Conservation (phyloP, 2,329 filamentous ascomycete genomes). For the Alternaria viburni region DNA sequence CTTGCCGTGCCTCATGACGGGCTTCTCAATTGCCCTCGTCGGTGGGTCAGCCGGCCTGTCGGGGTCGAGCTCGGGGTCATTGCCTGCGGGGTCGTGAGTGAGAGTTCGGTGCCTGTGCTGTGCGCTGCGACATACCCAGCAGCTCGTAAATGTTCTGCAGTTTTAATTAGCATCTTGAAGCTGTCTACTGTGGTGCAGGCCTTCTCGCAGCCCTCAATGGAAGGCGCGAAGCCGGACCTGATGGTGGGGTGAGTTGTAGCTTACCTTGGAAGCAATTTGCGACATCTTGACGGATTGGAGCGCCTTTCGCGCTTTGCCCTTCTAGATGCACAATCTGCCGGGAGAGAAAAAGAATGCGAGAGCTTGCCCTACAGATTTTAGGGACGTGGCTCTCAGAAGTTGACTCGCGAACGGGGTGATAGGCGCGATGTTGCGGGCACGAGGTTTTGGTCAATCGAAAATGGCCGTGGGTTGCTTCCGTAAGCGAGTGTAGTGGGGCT, state of each 20-base stretch:
- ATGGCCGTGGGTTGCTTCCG: slow-evolving; percentile 20
- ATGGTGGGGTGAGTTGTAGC: slow-evolving; percentile 27
- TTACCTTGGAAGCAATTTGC: slow-evolving; percentile 54
- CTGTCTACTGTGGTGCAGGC: neutral
- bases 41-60: slow-evolving; percentile 79
- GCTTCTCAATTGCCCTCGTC: slow-evolving; percentile 89
- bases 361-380: slow-evolving; percentile 47
- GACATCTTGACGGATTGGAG: slow-evolving; percentile 50
- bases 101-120: slow-evolving; percentile 13
- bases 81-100: slow-evolving; percentile 58
- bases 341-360: slow-evolving; percentile 39
- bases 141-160: slow-evolving; percentile 93
- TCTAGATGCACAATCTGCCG: slow-evolving; percentile 52
- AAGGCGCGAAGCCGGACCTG: slow-evolving; percentile 12
- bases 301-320: slow-evolving; percentile 54
- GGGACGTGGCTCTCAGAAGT: slow-evolving; percentile 49
- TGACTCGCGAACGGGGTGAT: slow-evolving; percentile 35
- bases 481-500: slow-evolving; percentile 18
- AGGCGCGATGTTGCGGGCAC: slow-evolving; percentile 37
- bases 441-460: slow-evolving; percentile 29
- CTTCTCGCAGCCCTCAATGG: slow-evolving; percentile 11
- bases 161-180: slow-evolving; percentile 45
- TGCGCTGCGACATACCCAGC: slow-evolving; percentile 73
- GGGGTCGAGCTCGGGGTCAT: slow-evolving; percentile 72
- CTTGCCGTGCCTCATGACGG: slow-evolving; percentile 77